phyloP scores from a whole-genome alignment of 345 rosid species.

The Hevea brasiliensis region DNA sequence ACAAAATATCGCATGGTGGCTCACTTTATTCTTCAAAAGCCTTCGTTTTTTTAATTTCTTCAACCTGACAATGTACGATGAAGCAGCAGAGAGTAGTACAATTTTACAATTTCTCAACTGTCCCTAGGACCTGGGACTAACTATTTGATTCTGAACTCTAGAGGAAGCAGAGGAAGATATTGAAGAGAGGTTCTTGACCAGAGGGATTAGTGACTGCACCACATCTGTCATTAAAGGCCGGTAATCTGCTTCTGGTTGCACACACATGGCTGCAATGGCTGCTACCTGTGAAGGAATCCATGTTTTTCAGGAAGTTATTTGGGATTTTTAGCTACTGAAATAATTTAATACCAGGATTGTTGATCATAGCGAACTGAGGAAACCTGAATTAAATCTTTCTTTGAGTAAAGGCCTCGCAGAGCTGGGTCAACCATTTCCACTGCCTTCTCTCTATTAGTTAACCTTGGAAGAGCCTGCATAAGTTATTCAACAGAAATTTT shows the following conservation, averaged over 20 bases:
- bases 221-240: slow-evolving; percentile 92
- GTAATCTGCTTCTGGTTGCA: slow-evolving; percentile 85
- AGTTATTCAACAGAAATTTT: background rate
- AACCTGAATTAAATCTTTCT: slow-evolving; percentile 85
- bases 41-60: background rate
- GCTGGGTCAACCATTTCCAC: slow-evolving; percentile 82
- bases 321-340: background rate
- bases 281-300: slow-evolving; percentile 47
- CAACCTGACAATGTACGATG: background rate
- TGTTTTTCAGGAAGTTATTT: background rate
- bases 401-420: slow-evolving; percentile 57
- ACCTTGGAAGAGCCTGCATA: slow-evolving; percentile 78
- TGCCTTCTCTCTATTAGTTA: slow-evolving; percentile 68
- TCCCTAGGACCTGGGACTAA: slow-evolving; percentile 32
- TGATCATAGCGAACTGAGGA: background rate
- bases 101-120: background rate
- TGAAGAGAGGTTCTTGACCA: slow-evolving; percentile 54
- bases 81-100: background rate
- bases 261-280: slow-evolving; percentile 91
- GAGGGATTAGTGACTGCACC: slow-evolving; percentile 85
- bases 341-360: background rate
- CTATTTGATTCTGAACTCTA: slow-evolving; percentile 33
- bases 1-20: background rate
- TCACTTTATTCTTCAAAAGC: background rate
- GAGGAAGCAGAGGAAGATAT: slow-evolving; percentile 39